Base-by-base conservation (phyloP, 129 eudicot genomes). In the Ambrosia trifida region DNA sequence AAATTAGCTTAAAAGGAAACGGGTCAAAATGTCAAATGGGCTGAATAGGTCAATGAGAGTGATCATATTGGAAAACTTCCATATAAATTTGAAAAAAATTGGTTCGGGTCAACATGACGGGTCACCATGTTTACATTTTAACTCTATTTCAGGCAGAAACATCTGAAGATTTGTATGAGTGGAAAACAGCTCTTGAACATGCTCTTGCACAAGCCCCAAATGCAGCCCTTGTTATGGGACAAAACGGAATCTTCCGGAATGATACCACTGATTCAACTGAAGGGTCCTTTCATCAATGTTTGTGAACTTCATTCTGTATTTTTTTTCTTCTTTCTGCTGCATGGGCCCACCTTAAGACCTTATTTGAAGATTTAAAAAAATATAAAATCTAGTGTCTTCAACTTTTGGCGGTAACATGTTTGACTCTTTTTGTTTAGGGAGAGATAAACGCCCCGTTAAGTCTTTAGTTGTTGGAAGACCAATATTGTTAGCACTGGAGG, bases 381-480 rank as follows among this genome's bases (percentile, higher is more conserved):
- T 62, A 45, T 3, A 13, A 47, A 31, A 61, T 5, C 3, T 1
- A 16, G 20, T 45, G 13, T 59, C 11, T 18, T 59, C 69, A 31
- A 24, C 36, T 56, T 24, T 56, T 56, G 63, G n/a, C 36, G 36
- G 58, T 51, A 51, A 51, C 28, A 18, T 24, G 4, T 61, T 38
- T 51, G 12, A 30, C 1, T 5, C 13, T 28, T 68, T 35, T 64
- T 58, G 43, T 69, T 11, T 77, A 86, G 97, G 96, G 96, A 90
- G 94, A 78, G 96, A 90, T 49, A 90, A 87, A 68, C 91, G 85
- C 9, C 89, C 94, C n/a, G 80, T 86, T 65, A 95, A 90, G 72
- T 95, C 99, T 45, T 79, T 90, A 75, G 99, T 95, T 79, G 96
- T 95, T 76, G 99, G 99, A 79, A 83, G 99, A 51, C 99, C 99